These are phyloP conservation scores for Yarrowia sp. DNA, from an alignment of 805 yeast species.

Conservation along the genomic window DNA sequence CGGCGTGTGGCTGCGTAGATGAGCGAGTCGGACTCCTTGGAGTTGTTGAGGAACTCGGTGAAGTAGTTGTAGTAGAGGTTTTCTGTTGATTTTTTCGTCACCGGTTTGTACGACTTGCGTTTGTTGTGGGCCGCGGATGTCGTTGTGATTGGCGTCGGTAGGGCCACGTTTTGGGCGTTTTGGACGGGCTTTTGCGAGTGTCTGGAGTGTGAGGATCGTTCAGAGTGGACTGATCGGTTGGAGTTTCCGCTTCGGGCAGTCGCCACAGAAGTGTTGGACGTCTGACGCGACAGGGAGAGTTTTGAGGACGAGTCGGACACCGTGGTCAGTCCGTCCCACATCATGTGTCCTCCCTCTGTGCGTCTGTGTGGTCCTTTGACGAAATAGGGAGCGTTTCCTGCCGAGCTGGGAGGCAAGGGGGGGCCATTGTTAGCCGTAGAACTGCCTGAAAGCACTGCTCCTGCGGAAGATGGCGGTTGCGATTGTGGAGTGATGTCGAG, in stretches of 20 bases:
- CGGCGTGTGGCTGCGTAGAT: slow-evolving; percentile 46
- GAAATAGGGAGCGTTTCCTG: background rate
- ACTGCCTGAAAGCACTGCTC: too few relatives aligned
- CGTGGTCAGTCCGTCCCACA: slow-evolving; percentile 36
- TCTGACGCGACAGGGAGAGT: slow-evolving; percentile 19
- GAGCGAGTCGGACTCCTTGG: slow-evolving; percentile 44
- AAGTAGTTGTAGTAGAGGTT: slow-evolving; percentile 32
- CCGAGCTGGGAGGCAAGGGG: too few relatives aligned
- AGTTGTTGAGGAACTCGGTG: slow-evolving; percentile 41
- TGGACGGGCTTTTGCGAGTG: slow-evolving; percentile 12
- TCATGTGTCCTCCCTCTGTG: slow-evolving; percentile 37
- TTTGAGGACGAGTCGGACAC: slow-evolving; percentile 27
- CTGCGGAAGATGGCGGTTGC: too few relatives aligned
- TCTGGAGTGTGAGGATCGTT: background rate
- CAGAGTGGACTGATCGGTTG: background rate
- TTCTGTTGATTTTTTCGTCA: slow-evolving; percentile 23
- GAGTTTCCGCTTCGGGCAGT: slow-evolving; percentile 9
- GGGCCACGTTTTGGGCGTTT: background rate
- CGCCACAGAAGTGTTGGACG: slow-evolving; percentile 21
- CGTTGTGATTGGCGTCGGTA: background rate
- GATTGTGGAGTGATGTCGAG: too few relatives aligned
- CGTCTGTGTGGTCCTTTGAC: slow-evolving; percentile 34
- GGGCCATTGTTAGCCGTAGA: too few relatives aligned
- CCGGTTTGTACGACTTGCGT: slow-evolving; percentile 28
- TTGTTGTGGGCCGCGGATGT: background rate